These are phyloP conservation scores for Plasmodiophora brassicae DNA, from an alignment of 208 protist species.

Conservation along the genomic window DNA sequence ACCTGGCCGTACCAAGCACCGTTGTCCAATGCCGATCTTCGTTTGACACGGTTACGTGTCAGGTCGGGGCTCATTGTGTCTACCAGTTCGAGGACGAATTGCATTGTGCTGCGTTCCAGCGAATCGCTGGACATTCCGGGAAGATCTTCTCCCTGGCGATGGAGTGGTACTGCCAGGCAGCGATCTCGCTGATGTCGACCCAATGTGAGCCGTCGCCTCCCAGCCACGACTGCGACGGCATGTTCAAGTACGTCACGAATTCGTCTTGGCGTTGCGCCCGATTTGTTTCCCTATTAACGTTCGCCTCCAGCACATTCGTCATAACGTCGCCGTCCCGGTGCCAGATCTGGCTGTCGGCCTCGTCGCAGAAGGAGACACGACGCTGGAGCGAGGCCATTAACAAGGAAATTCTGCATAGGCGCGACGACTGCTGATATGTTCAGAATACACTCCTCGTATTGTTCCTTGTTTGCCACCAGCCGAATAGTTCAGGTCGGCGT, in stretches of 20 bases:
- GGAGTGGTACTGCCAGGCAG: neutral
- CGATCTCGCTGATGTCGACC: neutral
- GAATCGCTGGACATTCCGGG: neutral
- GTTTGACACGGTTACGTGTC: neutral
- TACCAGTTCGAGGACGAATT: conserved; percentile 3
- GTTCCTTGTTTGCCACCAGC: too few species aligned
- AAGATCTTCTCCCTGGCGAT: neutral
- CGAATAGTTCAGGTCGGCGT: too few species aligned
- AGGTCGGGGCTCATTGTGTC: neutral
- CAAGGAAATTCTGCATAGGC: neutral
- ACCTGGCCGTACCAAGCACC: neutral
- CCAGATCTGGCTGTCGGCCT: neutral
- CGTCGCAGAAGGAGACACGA: neutral
- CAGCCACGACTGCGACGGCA: neutral
- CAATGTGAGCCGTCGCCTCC: neutral
- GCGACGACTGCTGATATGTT: too few species aligned
- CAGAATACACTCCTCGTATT: too few species aligned
- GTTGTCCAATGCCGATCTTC: neutral
- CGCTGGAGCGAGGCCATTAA: neutral
- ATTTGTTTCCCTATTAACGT: too few species aligned
- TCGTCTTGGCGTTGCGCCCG: too few species aligned
- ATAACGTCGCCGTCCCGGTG: neutral
- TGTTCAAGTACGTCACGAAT: too few species aligned
- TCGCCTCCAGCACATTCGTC: too few species aligned
- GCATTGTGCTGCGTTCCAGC: neutral